phyloP scores from a whole-genome alignment of 129 eudicot genomes.

The Flaveria brownii region DNA sequence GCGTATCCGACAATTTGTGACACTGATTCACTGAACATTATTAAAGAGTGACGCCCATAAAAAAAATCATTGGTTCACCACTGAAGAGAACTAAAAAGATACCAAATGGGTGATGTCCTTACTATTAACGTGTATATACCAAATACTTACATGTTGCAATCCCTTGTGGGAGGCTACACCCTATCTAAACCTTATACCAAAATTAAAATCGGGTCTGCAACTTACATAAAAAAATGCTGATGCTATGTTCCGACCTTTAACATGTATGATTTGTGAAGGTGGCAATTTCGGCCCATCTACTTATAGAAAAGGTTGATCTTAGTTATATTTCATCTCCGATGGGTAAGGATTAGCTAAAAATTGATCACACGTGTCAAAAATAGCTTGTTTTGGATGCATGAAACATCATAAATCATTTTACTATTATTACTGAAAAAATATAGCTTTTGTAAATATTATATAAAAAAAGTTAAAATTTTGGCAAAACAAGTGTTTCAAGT shows the following conservation, averaged over 20 bases:
- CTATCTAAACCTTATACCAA: background rate
- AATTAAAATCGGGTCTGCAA: background rate
- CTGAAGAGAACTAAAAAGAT: background rate
- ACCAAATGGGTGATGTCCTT: background rate
- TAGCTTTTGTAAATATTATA: background rate
- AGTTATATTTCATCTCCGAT: background rate
- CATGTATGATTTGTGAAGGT: background rate
- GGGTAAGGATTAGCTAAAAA: background rate
- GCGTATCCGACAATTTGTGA: background rate
- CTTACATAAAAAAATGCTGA: background rate
- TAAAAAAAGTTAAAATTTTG: no score
- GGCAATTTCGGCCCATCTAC: background rate
- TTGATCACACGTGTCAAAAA: background rate
- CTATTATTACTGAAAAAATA: background rate
- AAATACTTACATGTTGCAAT: background rate
- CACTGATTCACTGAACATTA: background rate
- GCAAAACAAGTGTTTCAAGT: background rate
- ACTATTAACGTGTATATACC: no score
- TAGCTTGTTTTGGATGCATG: background rate
- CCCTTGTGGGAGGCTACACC: background rate
- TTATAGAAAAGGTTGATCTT: background rate
- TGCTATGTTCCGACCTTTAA: background rate
- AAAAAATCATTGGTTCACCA: background rate
- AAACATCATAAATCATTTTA: background rate
- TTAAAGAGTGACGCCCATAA: background rate